phyloP scores from a whole-genome alignment of 495 filamentous ascomycete genomes.

The Astrothelium macrocarpum region DNA sequence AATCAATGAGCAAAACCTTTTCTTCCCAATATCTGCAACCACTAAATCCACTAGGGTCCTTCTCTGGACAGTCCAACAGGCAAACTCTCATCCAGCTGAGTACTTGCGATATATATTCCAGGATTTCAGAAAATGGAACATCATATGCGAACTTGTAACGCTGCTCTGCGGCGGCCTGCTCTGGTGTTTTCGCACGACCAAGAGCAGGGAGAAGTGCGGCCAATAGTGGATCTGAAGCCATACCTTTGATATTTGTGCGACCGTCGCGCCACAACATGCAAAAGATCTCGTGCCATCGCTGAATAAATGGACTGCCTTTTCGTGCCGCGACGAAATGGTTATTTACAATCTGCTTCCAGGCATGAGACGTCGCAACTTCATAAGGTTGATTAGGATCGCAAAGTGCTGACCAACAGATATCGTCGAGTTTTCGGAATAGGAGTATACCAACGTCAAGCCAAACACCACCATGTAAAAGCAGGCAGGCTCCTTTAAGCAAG shows the following conservation, averaged over 20 bases:
- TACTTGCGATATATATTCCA: conserved; percentile 12
- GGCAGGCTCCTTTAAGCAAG: conserved; percentile 31
- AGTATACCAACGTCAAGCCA: conserved; percentile 35
- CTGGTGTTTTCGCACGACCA: neutral
- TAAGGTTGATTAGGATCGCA: conserved; percentile 31
- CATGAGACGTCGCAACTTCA: conserved; percentile 27
- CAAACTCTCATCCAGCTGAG: conserved; percentile 10
- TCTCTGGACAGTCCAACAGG: conserved; percentile 1
- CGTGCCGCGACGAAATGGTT: conserved; percentile 36
- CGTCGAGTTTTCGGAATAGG: conserved; percentile 33
- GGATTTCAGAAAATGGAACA: neutral
- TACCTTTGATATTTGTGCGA: neutral
- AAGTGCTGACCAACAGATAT: conserved; percentile 36
- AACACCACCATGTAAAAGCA: conserved; percentile 33
- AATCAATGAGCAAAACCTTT: conserved; percentile 4
- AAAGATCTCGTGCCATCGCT: conserved; percentile 22
- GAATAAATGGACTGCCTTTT: conserved; percentile 31
- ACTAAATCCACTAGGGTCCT: conserved; percentile 6
- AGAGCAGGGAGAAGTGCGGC: neutral
- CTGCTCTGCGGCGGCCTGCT: neutral
- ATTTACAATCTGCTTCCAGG: conserved; percentile 24
- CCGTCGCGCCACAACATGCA: conserved; percentile 14
- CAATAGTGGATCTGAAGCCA: conserved; percentile 1
- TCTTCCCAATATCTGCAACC: conserved; percentile 7
- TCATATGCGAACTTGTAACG: neutral